Evolutionary conservation across 768 basidiomycete genomes (phyloP).

Genomic region (Cyclocybe cylindracea): DNA sequence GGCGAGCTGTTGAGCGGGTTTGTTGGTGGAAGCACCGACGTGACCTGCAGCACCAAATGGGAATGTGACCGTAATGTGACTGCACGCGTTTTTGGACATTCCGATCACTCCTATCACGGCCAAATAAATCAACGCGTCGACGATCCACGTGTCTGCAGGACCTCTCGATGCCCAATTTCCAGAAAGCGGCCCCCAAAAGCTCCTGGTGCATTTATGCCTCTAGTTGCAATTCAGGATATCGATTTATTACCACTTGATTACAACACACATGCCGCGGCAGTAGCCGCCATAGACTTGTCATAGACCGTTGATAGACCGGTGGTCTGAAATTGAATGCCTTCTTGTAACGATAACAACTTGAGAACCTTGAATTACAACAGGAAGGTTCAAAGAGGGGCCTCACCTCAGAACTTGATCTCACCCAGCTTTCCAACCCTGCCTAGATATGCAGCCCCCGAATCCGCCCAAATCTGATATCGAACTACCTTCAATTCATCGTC

Average conservation of each 20-base stretch:
- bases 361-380: not conserved
- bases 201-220: not conserved
- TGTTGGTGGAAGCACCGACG: not conserved
- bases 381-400: not conserved
- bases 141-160: not conserved
- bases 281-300: not conserved
- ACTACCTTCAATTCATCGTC: constrained; percentile 56
- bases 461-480: constrained; percentile 68
- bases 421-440: constrained; percentile 51
- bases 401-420: constrained; percentile 19
- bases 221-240: constrained; percentile 1
- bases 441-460: constrained; percentile 64
- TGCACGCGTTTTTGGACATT: constrained; percentile 29
- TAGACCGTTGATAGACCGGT: too few relatives aligned
- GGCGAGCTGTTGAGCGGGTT: not conserved
- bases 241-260: constrained; percentile 2
- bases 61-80: constrained; percentile 23
- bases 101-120: constrained; percentile 9
- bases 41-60: not conserved
- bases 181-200: not conserved
- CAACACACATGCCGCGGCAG: not conserved
- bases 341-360: too few relatives aligned
- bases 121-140: constrained; percentile 21
- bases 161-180: not conserved
- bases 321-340: too few relatives aligned